These are phyloP conservation scores for Colletotrichum sp. DNA, from an alignment of 2,329 filamentous ascomycete genomes.

Conservation along the genomic window DNA sequence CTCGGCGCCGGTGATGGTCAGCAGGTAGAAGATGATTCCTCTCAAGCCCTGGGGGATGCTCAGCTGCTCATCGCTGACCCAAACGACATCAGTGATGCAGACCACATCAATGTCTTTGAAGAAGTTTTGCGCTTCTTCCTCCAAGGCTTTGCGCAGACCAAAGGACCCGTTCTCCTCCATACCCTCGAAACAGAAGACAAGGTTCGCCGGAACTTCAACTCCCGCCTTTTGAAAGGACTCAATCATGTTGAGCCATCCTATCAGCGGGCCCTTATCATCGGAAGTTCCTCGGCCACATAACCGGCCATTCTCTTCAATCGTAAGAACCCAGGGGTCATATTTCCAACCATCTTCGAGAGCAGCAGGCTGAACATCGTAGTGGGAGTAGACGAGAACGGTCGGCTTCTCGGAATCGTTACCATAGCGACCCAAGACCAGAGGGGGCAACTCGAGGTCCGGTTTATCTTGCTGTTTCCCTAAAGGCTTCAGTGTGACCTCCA, in stretches of 20 bases:
- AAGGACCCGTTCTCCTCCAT: slow-evolving; percentile 99
- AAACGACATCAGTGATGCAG: slow-evolving; percentile 99
- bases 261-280: slow-evolving; percentile 96
- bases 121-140: slow-evolving; percentile 87
- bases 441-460: slow-evolving; percentile 88
- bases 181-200: slow-evolving; percentile 99
- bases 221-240: slow-evolving; percentile 96
- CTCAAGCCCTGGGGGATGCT: slow-evolving; percentile 97
- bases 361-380: slow-evolving; percentile 98
- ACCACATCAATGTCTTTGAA: slow-evolving; percentile 96
- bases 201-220: slow-evolving; percentile 93
- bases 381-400: slow-evolving; percentile 95
- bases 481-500: slow-evolving; percentile 82
- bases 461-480: slow-evolving; percentile 86
- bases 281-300: slow-evolving; percentile 97
- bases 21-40: slow-evolving; percentile 95
- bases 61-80: slow-evolving; percentile 98
- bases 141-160: slow-evolving; percentile 92
- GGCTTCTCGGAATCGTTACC: slow-evolving; percentile 91
- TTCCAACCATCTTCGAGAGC: slow-evolving; percentile 93
- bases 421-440: slow-evolving; percentile 90
- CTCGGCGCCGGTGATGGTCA: slow-evolving; percentile 88
- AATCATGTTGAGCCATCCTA: slow-evolving; percentile 98
- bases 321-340: slow-evolving; percentile 90
- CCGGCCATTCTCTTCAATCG: slow-evolving; percentile 84